A percentile compares a stretch with the other conserved stretches of the same genome.
Conservation (phyloP, 495 filamentous ascomycete species). For the Oleoguttula mirabilis region DNA sequence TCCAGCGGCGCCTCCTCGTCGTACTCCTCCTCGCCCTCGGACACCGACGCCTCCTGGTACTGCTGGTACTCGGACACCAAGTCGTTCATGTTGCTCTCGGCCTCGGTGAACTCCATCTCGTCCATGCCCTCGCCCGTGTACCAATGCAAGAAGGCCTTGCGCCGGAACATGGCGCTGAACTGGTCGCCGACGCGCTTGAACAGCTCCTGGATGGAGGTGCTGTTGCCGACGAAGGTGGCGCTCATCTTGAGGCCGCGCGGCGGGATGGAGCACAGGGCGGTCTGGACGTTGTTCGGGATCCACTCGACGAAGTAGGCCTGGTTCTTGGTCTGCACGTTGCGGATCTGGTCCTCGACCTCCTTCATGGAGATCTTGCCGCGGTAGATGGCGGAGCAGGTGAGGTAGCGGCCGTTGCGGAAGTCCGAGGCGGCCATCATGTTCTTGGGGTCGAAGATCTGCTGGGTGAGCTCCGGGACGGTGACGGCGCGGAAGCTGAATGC, state of each 20-base stretch:
- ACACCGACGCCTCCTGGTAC: conserved; percentile 95
- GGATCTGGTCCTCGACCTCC: conserved; percentile 99
- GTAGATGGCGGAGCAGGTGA: conserved; percentile 99
- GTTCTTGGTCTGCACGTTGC: conserved; percentile 99
- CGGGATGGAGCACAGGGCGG: conserved; percentile 97
- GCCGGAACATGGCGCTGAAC: conserved; percentile 99
- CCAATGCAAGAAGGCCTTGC: conserved; percentile 99
- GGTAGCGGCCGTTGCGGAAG: conserved; percentile 98
- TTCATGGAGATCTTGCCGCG: conserved; percentile 99
- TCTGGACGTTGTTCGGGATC: conserved; percentile 99
- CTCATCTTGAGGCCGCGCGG: conserved; percentile 99
- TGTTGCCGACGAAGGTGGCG: conserved; percentile 98
- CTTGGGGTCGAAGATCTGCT: conserved; percentile 99
- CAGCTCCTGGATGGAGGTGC: conserved; percentile 98
- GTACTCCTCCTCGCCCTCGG: conserved; percentile 60
- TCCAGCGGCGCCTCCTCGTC: conserved; percentile 42
- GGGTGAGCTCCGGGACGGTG: conserved; percentile 94
- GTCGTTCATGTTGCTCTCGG: conserved; percentile 99
- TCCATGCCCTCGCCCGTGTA: conserved; percentile 99
- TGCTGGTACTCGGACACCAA: conserved; percentile 99
- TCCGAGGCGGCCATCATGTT: conserved; percentile 99
- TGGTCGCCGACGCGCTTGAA: conserved; percentile 99
- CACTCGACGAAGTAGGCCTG: conserved; percentile 99
- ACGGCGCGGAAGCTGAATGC: conserved; percentile 93
- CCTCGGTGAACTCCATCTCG: conserved; percentile 99